Evolutionary conservation across 495 filamentous ascomycete species (phyloP).

Genomic region (Hyaloscypha variabilis): DNA sequence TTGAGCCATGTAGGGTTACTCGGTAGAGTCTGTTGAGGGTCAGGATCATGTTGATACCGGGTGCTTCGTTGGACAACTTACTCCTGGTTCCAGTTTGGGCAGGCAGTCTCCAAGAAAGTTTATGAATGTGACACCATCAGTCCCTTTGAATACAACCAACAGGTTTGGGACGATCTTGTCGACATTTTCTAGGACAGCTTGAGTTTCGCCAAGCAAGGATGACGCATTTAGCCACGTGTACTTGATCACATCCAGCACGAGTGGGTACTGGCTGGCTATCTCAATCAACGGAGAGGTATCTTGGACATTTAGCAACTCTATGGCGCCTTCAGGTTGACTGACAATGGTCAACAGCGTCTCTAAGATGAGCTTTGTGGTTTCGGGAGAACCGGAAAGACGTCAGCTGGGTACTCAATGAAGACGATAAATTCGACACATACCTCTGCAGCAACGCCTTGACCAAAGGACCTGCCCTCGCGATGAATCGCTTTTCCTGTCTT

Average conservation of each 20-base stretch:
- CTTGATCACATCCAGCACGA: constrained; percentile 52
- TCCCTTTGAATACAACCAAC: constrained; percentile 50
- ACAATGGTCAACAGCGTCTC: constrained; percentile 56
- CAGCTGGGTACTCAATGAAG: constrained; percentile 17
- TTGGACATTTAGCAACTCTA: constrained; percentile 44
- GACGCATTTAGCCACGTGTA: constrained; percentile 51
- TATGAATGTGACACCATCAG: constrained; percentile 52
- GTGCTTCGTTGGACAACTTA: constrained; percentile 30
- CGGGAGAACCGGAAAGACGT: constrained; percentile 44
- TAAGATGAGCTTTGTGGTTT: constrained; percentile 52
- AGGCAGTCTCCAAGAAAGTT: constrained; percentile 47
- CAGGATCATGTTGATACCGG: constrained; percentile 28
- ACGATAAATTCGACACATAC: constrained; percentile 38
- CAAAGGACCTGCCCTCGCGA: constrained; percentile 51
- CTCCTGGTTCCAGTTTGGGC: constrained; percentile 42
- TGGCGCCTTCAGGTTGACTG: constrained; percentile 46
- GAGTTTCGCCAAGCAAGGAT: not conserved
- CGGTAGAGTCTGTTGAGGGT: constrained; percentile 32
- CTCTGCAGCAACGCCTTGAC: constrained; percentile 52
- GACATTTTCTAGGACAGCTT: constrained; percentile 37
- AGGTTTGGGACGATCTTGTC: constrained; percentile 45
- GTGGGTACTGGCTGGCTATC: constrained; percentile 51
- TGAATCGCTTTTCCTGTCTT: constrained; percentile 44
- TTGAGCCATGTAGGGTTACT: constrained; percentile 45
- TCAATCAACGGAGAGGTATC: constrained; percentile 54